Evolutionary conservation across 345 rosid species (phyloP).

Genomic region (Leavenworthia alabamica): DNA sequence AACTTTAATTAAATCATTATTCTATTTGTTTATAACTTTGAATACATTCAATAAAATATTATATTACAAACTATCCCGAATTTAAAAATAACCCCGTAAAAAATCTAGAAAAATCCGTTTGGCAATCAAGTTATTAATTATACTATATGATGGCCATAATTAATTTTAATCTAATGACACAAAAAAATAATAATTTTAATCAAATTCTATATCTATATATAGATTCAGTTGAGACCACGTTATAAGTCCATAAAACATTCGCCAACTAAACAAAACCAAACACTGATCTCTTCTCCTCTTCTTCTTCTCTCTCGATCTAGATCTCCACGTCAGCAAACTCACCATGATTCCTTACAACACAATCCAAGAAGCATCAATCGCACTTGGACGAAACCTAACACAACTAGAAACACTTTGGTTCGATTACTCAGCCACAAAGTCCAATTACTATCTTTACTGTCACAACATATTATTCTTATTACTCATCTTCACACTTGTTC

Average conservation of each 20-base stretch:
- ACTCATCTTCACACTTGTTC: constrained; percentile 60
- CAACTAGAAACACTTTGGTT: constrained; percentile 66
- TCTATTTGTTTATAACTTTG: no score
- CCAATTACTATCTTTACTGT: constrained; percentile 79
- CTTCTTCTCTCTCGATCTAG: constrained; percentile 4
- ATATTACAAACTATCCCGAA: no score
- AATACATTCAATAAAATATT: neutral
- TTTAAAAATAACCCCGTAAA: neutral
- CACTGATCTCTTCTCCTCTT: constrained; percentile 5
- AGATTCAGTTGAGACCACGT: constrained; percentile 14
- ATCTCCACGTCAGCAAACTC: constrained; percentile 6
- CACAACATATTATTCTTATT: constrained; percentile 76
- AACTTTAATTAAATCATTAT: no score
- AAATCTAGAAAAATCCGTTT: neutral
- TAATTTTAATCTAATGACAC: neutral
- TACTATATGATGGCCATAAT: neutral
- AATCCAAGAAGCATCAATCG: constrained; percentile 52
- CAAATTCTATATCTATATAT: no score
- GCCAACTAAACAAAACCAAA: constrained; percentile 19
- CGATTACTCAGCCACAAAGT: constrained; percentile 68
- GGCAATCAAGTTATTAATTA: neutral
- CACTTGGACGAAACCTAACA: constrained; percentile 73
- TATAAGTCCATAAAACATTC: constrained; percentile 5
- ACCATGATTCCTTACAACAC: constrained; percentile 70
- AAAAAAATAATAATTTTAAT: no score